These are phyloP conservation scores for Trichothecium roseum DNA, from an alignment of 2,329 filamentous ascomycete genomes.

Conservation along the genomic window DNA sequence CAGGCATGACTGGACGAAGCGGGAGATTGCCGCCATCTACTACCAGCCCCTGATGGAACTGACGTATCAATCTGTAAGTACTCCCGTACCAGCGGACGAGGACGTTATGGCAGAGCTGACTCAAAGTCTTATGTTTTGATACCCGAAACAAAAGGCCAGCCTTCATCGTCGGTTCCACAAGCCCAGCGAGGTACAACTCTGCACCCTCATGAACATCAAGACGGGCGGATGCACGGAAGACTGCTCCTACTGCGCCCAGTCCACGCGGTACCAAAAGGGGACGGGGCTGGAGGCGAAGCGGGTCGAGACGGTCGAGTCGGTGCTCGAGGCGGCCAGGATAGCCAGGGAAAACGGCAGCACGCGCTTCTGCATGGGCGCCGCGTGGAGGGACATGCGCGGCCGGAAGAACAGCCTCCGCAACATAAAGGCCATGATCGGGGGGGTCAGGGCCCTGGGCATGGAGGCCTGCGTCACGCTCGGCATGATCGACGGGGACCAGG, in stretches of 20 bases:
- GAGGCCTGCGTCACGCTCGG: slow-evolving; percentile 89
- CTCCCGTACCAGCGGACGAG: not conserved
- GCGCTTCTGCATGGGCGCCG: slow-evolving; percentile 90
- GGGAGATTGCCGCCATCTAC: slow-evolving; percentile 75
- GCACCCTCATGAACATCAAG: slow-evolving; percentile 95
- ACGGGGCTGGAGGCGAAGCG: slow-evolving; percentile 73
- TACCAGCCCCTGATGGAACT: slow-evolving; percentile 73
- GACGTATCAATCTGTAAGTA: slow-evolving; percentile 58
- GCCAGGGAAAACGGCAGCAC: slow-evolving; percentile 80
- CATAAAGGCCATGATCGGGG: slow-evolving; percentile 76
- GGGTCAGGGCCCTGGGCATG: slow-evolving; percentile 74
- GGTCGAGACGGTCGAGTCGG: slow-evolving; percentile 68
- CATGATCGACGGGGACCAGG: slow-evolving; percentile 79
- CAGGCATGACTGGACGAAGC: slow-evolving; percentile 67
- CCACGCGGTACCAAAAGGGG: slow-evolving; percentile 66
- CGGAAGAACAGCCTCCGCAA: slow-evolving; percentile 76
- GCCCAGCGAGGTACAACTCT: slow-evolving; percentile 77
- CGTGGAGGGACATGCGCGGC: slow-evolving; percentile 89
- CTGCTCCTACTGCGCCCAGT: slow-evolving; percentile 88
- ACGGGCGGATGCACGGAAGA: slow-evolving; percentile 87
- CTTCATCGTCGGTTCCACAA: slow-evolving; percentile 81
- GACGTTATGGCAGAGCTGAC: slow-evolving; percentile 1
- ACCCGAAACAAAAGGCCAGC: slow-evolving; percentile 43
- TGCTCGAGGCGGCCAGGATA: slow-evolving; percentile 65
- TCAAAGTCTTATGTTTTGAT: not conserved